phyloP scores from a whole-genome alignment of 441 rosid genomes.

The Populus hybrid region DNA sequence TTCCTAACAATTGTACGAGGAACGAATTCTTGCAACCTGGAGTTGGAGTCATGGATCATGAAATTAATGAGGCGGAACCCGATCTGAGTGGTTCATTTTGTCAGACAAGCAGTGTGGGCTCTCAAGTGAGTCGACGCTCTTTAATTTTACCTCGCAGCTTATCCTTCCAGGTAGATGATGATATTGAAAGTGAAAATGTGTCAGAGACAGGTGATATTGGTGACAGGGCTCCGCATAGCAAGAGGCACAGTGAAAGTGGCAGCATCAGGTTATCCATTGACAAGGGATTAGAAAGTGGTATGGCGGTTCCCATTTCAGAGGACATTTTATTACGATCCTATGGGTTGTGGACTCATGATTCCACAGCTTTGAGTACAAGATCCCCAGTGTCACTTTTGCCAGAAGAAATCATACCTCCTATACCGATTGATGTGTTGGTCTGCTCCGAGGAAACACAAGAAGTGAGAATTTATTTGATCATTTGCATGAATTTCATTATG shows the following conservation, averaged over 20 bases:
- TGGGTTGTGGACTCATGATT: slow-evolving; percentile 22
- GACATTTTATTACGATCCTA: slow-evolving; percentile 1
- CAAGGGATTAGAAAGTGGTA: slow-evolving; percentile 40
- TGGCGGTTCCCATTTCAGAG: slow-evolving; percentile 32
- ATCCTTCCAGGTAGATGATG: slow-evolving; percentile 40
- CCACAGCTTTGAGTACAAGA: slow-evolving; percentile 20
- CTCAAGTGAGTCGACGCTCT: slow-evolving; percentile 50
- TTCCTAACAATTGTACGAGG: neutral
- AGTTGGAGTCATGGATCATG: slow-evolving; percentile 45
- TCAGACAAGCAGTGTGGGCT: slow-evolving; percentile 40
- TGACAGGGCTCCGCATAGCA: slow-evolving; percentile 60
- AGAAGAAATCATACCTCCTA: slow-evolving; percentile 45
- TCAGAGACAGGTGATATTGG: slow-evolving; percentile 94
- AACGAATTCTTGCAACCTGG: slow-evolving; percentile 14
- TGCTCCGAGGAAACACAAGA: slow-evolving; percentile 27
- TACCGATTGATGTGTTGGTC: slow-evolving; percentile 44
- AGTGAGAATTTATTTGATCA: slow-evolving; percentile 21
- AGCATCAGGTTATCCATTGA: slow-evolving; percentile 45
- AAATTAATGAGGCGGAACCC: slow-evolving; percentile 18
- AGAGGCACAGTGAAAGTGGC: slow-evolving; percentile 43
- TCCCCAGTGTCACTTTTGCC: slow-evolving; percentile 34
- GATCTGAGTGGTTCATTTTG: slow-evolving; percentile 35
- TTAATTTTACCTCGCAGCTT: slow-evolving; percentile 33
- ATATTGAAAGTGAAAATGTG: slow-evolving; percentile 51
- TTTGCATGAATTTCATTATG: neutral